Percentiles rank a stretch among this genome's conserved stretches.
Evolutionary conservation across 192 early-diverging fungal species (phyloP).

Genomic region (Coemansia umbellata): DNA sequence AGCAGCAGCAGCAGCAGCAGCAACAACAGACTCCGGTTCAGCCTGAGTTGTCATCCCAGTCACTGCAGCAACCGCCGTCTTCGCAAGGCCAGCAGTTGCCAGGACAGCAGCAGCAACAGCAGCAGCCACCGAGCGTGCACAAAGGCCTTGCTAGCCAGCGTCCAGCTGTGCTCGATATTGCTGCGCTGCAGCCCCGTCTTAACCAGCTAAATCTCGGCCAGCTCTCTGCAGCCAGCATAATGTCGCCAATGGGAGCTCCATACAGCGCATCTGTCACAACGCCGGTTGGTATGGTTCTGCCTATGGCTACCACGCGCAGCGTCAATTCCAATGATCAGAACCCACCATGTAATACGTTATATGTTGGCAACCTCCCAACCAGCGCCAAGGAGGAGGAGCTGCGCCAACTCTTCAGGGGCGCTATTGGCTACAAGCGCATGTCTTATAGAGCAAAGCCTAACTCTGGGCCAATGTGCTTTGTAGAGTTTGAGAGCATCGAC

Average conservation of each 20-base stretch:
- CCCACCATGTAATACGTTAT: slow-evolving; percentile 98
- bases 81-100: slow-evolving; percentile 18
- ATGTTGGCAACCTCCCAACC: slow-evolving; percentile 92
- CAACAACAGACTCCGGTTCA: slow-evolving; percentile 44
- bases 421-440: slow-evolving; percentile 87
- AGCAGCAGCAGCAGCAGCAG: slow-evolving; percentile 9
- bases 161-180: slow-evolving; percentile 45
- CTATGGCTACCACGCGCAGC: slow-evolving; percentile 52
- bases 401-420: slow-evolving; percentile 70
- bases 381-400: slow-evolving; percentile 90
- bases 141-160: slow-evolving; percentile 35
- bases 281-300: slow-evolving; percentile 38
- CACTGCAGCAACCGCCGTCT: slow-evolving; percentile 3
- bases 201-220: slow-evolving; percentile 38
- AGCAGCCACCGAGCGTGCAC: slow-evolving; percentile 18
- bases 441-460: slow-evolving; percentile 83
- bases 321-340: slow-evolving; percentile 83
- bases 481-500: slow-evolving; percentile 95
- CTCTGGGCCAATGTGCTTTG: slow-evolving; percentile 96
- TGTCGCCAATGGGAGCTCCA: slow-evolving; percentile 42
- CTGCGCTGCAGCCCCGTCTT: slow-evolving; percentile 41
- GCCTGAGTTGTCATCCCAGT: slow-evolving; percentile 8
- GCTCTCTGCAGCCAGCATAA: slow-evolving; percentile 31
- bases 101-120: not conserved
- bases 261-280: slow-evolving; percentile 32